A percentile compares a stretch with the other conserved stretches of the same genome.
Conservation (phyloP, 352 stramenopile species). For the Phytophthora pseudosyringae region DNA sequence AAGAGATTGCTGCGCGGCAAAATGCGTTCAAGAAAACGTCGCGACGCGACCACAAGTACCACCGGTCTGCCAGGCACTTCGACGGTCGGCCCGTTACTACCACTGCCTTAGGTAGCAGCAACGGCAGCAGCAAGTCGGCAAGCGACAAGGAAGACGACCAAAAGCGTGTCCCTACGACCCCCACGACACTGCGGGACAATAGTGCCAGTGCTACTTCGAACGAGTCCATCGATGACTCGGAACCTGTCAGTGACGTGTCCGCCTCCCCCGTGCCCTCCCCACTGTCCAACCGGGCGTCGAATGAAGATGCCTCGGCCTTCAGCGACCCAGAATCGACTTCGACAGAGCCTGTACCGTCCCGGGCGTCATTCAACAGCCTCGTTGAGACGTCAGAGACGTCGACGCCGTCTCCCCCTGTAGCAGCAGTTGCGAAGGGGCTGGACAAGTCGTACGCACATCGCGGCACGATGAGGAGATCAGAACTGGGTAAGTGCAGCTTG, state of each 20-base stretch:
- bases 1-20: conserved; percentile 29
- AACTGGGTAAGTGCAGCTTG: conserved; percentile 39
- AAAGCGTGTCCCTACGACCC: conserved; percentile 14
- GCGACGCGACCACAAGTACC: conserved; percentile 43
- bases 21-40: conserved; percentile 28
- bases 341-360: conserved; percentile 7
- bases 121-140: conserved; percentile 25
- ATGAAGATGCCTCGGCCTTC: conserved; percentile 32
- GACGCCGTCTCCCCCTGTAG: conserved; percentile 5
- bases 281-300: conserved; percentile 32
- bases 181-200: conserved; percentile 29
- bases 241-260: conserved; percentile 45
- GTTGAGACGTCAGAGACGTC: conserved; percentile 12
- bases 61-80: conserved; percentile 34
- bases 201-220: conserved; percentile 48
- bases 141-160: conserved; percentile 33
- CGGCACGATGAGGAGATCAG: conserved; percentile 41
- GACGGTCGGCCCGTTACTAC: conserved; percentile 31
- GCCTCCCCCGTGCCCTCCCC: conserved; percentile 31
- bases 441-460: conserved; percentile 33
- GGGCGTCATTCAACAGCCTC: conserved; percentile 26
- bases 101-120: conserved; percentile 25
- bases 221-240: conserved; percentile 47
- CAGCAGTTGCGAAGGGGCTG: conserved; percentile 13
- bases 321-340: conserved; percentile 28